Percentiles rank a stretch among this genome's conserved stretches.
Evolutionary conservation across 305 asterid genomes (phyloP).

Genomic region (Lippia alba): DNA sequence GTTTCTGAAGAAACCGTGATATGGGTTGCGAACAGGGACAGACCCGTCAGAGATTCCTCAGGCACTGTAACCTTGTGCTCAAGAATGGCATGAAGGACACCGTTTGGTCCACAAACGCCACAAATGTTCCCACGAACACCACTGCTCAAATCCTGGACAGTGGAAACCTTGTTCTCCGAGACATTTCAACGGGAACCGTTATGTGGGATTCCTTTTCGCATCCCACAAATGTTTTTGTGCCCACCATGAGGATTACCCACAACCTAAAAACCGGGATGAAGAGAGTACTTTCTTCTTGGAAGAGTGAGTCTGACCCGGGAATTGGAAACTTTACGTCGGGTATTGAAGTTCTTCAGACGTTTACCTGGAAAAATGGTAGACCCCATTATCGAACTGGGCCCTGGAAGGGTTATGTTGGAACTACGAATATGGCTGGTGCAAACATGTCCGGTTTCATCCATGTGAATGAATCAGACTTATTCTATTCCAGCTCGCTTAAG

Average conservation of each 20-base stretch:
- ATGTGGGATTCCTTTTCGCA: too few species aligned
- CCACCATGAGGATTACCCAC: too few species aligned
- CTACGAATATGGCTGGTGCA: not conserved
- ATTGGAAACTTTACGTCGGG: not conserved
- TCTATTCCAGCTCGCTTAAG: not conserved
- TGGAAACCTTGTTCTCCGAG: constrained; percentile 51
- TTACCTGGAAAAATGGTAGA: not conserved
- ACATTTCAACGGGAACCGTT: not conserved
- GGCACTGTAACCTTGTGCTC: too few species aligned
- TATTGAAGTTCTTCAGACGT: not conserved
- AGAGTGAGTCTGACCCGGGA: constrained; percentile 1
- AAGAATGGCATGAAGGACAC: too few species aligned
- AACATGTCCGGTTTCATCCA: not conserved
- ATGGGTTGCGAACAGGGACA: constrained; percentile 33
- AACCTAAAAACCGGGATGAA: constrained; percentile 1
- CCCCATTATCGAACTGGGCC: constrained; percentile 53
- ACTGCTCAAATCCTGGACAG: constrained; percentile 32
- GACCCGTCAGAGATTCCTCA: not conserved
- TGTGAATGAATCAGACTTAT: too few species aligned
- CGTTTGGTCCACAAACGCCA: too few species aligned
- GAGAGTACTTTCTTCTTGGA: constrained; percentile 40
- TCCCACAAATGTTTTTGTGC: too few species aligned
- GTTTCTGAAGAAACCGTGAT: constrained; percentile 19
- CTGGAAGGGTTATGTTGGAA: constrained; percentile 38
- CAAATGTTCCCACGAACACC: constrained; percentile 12